Base-by-base conservation (phyloP, 305 asterid genomes). In the Fraxinus albicans region DNA sequence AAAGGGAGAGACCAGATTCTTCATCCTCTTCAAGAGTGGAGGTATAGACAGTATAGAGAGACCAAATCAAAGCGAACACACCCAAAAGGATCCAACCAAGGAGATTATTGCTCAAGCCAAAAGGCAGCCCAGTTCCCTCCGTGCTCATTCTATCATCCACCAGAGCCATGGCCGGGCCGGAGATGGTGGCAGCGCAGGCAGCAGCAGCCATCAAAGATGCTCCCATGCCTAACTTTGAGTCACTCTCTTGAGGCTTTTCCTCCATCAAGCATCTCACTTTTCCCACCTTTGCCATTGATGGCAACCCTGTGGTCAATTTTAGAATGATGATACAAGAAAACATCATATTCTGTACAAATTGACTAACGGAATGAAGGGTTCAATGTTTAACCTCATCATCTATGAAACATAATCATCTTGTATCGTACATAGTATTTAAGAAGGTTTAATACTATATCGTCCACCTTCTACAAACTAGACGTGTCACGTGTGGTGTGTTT, bases 141-240 rank as follows among this genome's bases (percentile, higher is more conserved):
- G 98, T 96, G 95, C 92, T 91, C 98, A 96, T 67, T 86, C 99
- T 94, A 65, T 96, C 98, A 63, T 96, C 99, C 90, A 96, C 98
- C 85, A 96, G 86, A 3, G 97, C 99, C 95, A 94, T 80, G 67
- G 99, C 86, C 2, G 99, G 97, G 92, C 94, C 89, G 42, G 96
- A 89, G 89, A 87, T 36, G 47, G 92, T 89, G 21, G 93, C 93
- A 58, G 97, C 97, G 13, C 85, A 87, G 15, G 93, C 92, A 8
- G 97, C 92, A 0, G 90, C 93, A 44, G 87, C 89, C 85, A 91
- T 69, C 69, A 91, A 29, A 0, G 98, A 88, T 33, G 89, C 94
- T 5, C 89, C 90, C 93, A 89, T 88, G 12, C 94, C 92, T 84
- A 91, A 23, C 83, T 88, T 91, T 13, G 91, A 72, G 53, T 89